Conservation (phyloP, 1,284 basidiomycete genomes). For the Dichomitus squalens region DNA sequence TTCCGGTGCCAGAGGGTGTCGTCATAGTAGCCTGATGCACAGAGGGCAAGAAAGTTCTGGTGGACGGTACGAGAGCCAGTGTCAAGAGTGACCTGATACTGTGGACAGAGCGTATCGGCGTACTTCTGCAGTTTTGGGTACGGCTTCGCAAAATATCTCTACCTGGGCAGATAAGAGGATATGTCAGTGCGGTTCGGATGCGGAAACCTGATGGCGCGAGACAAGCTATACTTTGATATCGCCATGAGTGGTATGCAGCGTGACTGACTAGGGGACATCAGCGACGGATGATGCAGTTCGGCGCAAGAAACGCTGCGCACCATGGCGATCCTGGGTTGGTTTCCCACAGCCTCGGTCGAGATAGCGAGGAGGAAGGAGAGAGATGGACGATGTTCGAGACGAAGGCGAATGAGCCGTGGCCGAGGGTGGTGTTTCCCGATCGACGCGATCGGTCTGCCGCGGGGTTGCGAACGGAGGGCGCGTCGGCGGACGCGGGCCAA, state of each 20-base stretch:
- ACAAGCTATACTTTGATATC: conserved; percentile 95
- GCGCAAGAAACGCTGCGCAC: conserved; percentile 12
- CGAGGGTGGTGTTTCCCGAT: conserved; percentile 2
- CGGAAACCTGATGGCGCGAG: conserved; percentile 13
- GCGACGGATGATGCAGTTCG: background rate
- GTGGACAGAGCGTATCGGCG: conserved; percentile 22
- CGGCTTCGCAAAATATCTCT: conserved; percentile 96
- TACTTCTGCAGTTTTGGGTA: conserved; percentile 93
- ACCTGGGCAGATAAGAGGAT: conserved; percentile 53
- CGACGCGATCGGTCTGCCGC: conserved; percentile 12
- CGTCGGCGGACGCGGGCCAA: conserved; percentile 2
- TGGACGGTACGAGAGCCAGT: background rate
- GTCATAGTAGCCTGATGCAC: conserved; percentile 89
- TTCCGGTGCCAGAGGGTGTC: conserved; percentile 90
- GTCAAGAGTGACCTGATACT: conserved; percentile 2
- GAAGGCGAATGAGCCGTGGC: background rate
- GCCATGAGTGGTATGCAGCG: conserved; percentile 90
- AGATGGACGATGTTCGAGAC: background rate
- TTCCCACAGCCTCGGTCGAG: background rate
- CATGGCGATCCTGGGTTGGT: conserved; percentile 7
- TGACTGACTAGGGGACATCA: conserved; percentile 74
- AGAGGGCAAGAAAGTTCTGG: conserved; percentile 94
- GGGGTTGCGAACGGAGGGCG: background rate
- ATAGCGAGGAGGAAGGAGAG: background rate
- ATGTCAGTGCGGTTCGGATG: conserved; percentile 1